phyloP scores from a whole-genome alignment of 169 alveolate genomes.

The Plasmodium knowlesi region DNA sequence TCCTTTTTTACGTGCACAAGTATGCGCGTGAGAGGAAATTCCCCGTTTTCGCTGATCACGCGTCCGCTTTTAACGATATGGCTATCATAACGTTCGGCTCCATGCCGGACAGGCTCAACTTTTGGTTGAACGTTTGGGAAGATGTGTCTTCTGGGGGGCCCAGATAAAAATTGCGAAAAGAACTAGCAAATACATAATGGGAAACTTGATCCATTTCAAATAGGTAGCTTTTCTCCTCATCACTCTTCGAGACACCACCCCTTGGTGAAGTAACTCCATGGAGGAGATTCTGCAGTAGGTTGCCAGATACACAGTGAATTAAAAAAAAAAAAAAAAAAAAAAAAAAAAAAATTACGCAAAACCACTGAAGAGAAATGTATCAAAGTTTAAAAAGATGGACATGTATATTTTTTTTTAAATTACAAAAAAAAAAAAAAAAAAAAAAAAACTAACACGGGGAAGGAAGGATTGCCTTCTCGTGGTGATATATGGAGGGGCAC shows the following conservation, averaged over 20 bases:
- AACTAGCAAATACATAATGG: neutral
- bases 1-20: constrained; percentile 35
- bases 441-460: neutral
- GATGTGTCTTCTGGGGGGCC: neutral
- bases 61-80: constrained; percentile 27
- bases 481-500: neutral
- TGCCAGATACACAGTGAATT: neutral
- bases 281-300: neutral
- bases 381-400: neutral
- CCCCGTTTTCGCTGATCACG: constrained; percentile 42
- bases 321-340: too few species aligned
- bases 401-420: too few species aligned
- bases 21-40: constrained; percentile 18
- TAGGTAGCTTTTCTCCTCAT: neutral
- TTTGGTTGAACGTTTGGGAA: constrained; percentile 13
- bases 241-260: neutral
- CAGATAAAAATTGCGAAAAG: neutral
- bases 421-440: too few species aligned
- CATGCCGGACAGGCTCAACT: constrained; percentile 3
- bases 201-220: neutral
- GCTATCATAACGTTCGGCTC: constrained; percentile 14
- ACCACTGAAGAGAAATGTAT: neutral
- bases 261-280: neutral
- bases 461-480: neutral
- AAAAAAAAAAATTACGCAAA: neutral